Percentiles rank a stretch among this genome's conserved stretches.
These are phyloP conservation scores for Wickerhamomyces chaumierensis DNA, from an alignment of 805 yeast species.

Conservation along the genomic window DNA sequence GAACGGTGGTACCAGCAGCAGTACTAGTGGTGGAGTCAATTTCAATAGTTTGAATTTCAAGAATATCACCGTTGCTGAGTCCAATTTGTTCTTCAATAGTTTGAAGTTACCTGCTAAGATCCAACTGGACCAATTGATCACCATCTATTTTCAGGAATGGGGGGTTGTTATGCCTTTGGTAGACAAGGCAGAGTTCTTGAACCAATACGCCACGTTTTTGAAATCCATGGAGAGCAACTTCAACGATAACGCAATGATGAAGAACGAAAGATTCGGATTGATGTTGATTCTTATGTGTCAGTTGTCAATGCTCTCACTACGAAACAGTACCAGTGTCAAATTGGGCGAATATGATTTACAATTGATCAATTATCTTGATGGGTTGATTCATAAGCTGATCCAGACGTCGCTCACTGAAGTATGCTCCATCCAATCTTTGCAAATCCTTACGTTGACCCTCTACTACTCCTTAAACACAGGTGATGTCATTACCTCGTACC, in stretches of 20 bases:
- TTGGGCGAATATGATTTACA: slow-evolving; percentile 10
- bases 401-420: slow-evolving; percentile 47
- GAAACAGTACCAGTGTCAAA: slow-evolving; percentile 8
- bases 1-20: no score
- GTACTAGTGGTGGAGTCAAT: slow-evolving; percentile 9
- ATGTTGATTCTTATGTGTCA: slow-evolving; percentile 33
- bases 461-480: slow-evolving; percentile 66
- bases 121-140: slow-evolving; percentile 56
- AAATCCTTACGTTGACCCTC: slow-evolving; percentile 55
- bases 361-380: slow-evolving; percentile 41
- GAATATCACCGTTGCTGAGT: slow-evolving; percentile 28
- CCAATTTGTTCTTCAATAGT: slow-evolving; percentile 32
- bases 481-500: slow-evolving; percentile 63
- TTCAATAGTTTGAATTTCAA: slow-evolving; percentile 28
- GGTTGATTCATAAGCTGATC: slow-evolving; percentile 49
- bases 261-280: slow-evolving; percentile 47
- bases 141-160: slow-evolving; percentile 71
- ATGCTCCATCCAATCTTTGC: slow-evolving; percentile 60
- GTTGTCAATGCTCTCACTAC: slow-evolving; percentile 27
- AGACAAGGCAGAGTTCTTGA: slow-evolving; percentile 57
- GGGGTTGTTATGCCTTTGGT: slow-evolving; percentile 57
- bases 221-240: slow-evolving; percentile 33
- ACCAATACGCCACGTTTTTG: slow-evolving; percentile 39
- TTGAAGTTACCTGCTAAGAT: slow-evolving; percentile 38
- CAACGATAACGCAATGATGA: slow-evolving; percentile 28